phyloP scores from a whole-genome alignment of 2,329 filamentous ascomycete genomes.

The Stemphylium beticola region DNA sequence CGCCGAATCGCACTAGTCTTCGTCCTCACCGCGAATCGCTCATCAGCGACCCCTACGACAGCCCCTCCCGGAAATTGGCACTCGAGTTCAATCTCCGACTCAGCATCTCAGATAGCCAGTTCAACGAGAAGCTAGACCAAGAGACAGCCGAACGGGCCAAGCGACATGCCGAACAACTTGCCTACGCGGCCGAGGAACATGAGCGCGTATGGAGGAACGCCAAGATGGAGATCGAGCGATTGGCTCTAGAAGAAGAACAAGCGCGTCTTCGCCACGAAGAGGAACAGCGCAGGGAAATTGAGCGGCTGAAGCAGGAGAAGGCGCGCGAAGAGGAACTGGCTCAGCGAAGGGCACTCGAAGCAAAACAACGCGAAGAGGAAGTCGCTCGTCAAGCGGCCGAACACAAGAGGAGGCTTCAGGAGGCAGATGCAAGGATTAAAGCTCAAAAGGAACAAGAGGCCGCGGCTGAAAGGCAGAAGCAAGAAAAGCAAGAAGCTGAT shows the following conservation, averaged over 20 bases:
- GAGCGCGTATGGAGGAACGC: slow-evolving; percentile 66
- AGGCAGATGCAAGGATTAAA: slow-evolving; percentile 39
- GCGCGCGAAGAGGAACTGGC: slow-evolving; percentile 51
- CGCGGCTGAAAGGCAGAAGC: slow-evolving; percentile 33
- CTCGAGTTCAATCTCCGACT: slow-evolving; percentile 53
- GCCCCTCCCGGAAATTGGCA: slow-evolving; percentile 44
- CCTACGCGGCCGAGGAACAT: slow-evolving; percentile 69
- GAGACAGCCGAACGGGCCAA: slow-evolving; percentile 68
- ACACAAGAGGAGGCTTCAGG: slow-evolving; percentile 36
- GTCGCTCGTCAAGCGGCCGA: slow-evolving; percentile 35
- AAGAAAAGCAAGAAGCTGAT: slow-evolving; percentile 39
- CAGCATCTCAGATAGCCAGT: slow-evolving; percentile 52
- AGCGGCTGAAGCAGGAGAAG: slow-evolving; percentile 52
- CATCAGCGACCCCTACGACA: slow-evolving; percentile 35
- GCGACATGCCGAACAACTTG: slow-evolving; percentile 69
- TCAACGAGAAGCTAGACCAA: slow-evolving; percentile 66
- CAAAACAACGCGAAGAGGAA: slow-evolving; percentile 42
- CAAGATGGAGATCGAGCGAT: slow-evolving; percentile 59
- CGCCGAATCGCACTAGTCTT: slow-evolving; percentile 36
- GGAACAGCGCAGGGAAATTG: slow-evolving; percentile 46
- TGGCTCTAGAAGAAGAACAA: slow-evolving; percentile 52
- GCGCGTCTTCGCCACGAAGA: slow-evolving; percentile 43
- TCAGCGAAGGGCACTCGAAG: slow-evolving; percentile 43
- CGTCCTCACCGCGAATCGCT: slow-evolving; percentile 33
- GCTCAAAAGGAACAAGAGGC: slow-evolving; percentile 42